Conservation (phyloP, 1,139 yeast species). For the Blastobotrys buckinghamii region DNA sequence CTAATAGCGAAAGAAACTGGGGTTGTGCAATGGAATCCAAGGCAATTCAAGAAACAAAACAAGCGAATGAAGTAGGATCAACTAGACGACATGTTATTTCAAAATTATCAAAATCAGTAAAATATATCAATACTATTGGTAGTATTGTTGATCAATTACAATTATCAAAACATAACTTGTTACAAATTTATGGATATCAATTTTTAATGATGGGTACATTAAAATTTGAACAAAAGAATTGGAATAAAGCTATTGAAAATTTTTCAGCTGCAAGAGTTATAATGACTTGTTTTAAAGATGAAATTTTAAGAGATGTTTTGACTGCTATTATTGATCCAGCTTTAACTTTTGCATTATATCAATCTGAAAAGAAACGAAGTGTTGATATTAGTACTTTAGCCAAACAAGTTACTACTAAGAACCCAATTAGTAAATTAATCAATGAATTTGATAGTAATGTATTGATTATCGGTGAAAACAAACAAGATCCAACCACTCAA, state of each 20-base stretch:
- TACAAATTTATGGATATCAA: conserved; percentile 58
- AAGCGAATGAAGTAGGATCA: conserved; percentile 25
- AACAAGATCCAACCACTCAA: conserved; percentile 20
- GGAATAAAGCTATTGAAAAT: conserved; percentile 48
- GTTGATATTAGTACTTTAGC: conserved; percentile 31
- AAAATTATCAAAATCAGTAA: conserved; percentile 60
- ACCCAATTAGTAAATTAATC: conserved; percentile 15
- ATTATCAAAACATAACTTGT: conserved; percentile 9
- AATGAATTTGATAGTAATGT: conserved; percentile 19
- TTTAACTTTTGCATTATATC: conserved; percentile 51
- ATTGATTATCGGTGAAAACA: conserved; percentile 17
- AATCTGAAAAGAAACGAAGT: conserved; percentile 29
- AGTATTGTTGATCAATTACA: conserved; percentile 20
- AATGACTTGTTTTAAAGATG: conserved; percentile 35
- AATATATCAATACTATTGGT: conserved; percentile 40
- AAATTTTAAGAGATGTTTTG: conserved; percentile 50
- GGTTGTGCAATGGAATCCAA: conserved; percentile 64
- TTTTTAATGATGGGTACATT: conserved; percentile 57
- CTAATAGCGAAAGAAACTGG: conserved; percentile 62
- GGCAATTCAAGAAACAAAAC: conserved; percentile 48
- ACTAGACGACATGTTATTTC: conserved; percentile 50
- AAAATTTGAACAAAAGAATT: conserved; percentile 52
- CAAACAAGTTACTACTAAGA: conserved; percentile 16
- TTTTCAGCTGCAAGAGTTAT: conserved; percentile 59
- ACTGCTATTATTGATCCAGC: conserved; percentile 66